A percentile compares a stretch with the other conserved stretches of the same genome.
Conservation (phyloP, 2,329 filamentous ascomycete species). For the Penicillium sp. region DNA sequence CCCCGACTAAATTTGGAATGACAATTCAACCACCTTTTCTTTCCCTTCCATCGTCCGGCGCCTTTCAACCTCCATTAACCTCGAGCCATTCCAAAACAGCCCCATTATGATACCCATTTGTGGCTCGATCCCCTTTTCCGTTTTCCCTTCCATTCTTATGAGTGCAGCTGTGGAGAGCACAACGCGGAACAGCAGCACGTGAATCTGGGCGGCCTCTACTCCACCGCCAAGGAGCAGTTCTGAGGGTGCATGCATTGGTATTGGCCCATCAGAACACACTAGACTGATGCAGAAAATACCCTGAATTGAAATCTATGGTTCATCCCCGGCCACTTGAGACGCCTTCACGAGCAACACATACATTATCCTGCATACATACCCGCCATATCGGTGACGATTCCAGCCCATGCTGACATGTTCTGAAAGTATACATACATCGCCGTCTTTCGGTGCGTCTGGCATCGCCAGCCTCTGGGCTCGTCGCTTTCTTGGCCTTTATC, state of each 20-base stretch:
- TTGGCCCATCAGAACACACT: background rate
- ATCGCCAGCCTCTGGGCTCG: background rate
- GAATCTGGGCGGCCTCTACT: background rate
- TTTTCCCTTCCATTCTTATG: constrained; percentile 19
- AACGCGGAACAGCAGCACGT: background rate
- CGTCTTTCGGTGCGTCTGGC: background rate
- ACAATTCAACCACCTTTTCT: constrained; percentile 10
- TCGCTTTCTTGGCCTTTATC: background rate
- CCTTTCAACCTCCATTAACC: constrained; percentile 21
- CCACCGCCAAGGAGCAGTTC: background rate
- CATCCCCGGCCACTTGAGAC: constrained; percentile 6
- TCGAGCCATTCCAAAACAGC: constrained; percentile 25
- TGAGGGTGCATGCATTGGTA: background rate
- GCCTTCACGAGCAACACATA: constrained; percentile 13
- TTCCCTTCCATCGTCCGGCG: constrained; percentile 6
- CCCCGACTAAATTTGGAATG: constrained; percentile 24
- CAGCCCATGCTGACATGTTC: background rate
- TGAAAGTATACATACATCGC: background rate
- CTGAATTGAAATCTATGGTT: constrained; percentile 7
- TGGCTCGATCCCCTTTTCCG: constrained; percentile 17
- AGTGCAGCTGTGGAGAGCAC: constrained; percentile 1
- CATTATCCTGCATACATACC: constrained; percentile 16
- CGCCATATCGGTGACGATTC: background rate
- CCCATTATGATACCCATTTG: constrained; percentile 36
- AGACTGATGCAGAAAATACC: constrained; percentile 7